Evolutionary conservation across 352 stramenopile genomes (phyloP).

Genomic region (Phytophthora podocarpi): DNA sequence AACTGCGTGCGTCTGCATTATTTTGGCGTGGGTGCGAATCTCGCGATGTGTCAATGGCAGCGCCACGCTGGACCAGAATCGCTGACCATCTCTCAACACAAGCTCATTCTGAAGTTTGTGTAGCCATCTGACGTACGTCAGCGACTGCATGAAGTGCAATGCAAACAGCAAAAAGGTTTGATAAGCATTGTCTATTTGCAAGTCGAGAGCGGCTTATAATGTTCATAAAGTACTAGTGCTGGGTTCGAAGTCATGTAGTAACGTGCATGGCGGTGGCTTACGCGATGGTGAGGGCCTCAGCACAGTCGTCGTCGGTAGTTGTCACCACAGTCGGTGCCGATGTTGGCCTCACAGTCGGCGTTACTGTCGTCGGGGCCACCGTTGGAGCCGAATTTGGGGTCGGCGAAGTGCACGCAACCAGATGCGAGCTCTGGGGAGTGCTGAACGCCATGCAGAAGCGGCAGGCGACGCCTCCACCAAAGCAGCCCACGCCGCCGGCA

Average conservation of each 20-base stretch:
- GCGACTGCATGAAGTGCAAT: no score
- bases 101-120: conserved; percentile 19
- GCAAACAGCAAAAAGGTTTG: not conserved
- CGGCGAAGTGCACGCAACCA: conserved; percentile 20
- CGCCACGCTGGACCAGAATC: not conserved
- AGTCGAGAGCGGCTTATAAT: conserved; percentile 3
- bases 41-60: not conserved
- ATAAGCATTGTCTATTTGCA: conserved; percentile 18
- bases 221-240: conserved; percentile 15
- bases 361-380: conserved; percentile 7
- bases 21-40: not conserved
- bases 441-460: conserved; percentile 34
- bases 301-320: conserved; percentile 20
- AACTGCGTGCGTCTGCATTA: conserved; percentile 2
- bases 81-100: conserved; percentile 12
- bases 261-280: conserved; percentile 8
- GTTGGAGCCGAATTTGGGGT: conserved; percentile 1
- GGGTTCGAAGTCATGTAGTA: not conserved
- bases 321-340: not conserved
- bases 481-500: conserved; percentile 41
- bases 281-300: conserved; percentile 10
- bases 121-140: conserved; percentile 20
- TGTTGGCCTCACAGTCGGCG: conserved; percentile 4
- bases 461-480: conserved; percentile 17
- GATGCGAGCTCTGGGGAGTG: conserved; percentile 30